Evolutionary conservation across 2,329 filamentous ascomycete species (phyloP).

Genomic region (Phialophora chinensis): DNA sequence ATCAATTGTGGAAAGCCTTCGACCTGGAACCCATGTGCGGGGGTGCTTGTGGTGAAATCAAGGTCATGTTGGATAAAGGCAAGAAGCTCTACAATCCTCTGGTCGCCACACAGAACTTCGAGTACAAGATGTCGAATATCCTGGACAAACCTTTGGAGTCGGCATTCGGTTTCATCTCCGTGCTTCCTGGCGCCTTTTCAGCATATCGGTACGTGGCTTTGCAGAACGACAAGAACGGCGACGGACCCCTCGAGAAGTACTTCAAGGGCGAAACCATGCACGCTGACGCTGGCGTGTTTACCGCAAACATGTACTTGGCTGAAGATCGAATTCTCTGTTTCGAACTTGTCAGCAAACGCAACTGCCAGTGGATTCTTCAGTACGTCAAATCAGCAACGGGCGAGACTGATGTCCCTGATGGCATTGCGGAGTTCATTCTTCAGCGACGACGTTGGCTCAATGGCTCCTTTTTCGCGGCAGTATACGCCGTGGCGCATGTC

Average conservation of each 20-base stretch:
- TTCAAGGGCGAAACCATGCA: constrained; percentile 97
- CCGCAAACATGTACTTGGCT: constrained; percentile 73
- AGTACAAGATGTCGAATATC: constrained; percentile 99
- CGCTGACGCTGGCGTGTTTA: constrained; percentile 92
- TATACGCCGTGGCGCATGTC: constrained; percentile 94
- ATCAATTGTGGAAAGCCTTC: constrained; percentile 98
- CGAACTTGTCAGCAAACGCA: constrained; percentile 94
- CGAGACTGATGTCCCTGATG: constrained; percentile 95
- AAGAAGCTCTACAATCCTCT: constrained; percentile 91
- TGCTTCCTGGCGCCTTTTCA: constrained; percentile 96
- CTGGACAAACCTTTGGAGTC: constrained; percentile 97
- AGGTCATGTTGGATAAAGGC: constrained; percentile 88
- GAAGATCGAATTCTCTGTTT: constrained; percentile 60
- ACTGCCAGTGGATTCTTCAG: constrained; percentile 95
- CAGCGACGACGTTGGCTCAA: constrained; percentile 99
- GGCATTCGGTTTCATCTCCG: constrained; percentile 95
- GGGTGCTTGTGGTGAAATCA: constrained; percentile 97
- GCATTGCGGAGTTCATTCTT: constrained; percentile 91
- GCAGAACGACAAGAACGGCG: constrained; percentile 94
- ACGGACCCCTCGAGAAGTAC: constrained; percentile 93
- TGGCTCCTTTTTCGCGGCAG: constrained; percentile 95
- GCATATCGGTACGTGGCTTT: constrained; percentile 93
- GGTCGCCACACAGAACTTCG: constrained; percentile 96
- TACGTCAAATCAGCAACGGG: constrained; percentile 98
- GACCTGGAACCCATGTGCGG: constrained; percentile 97